A percentile compares a stretch with the other conserved stretches of the same genome.
Conservation (phyloP, 345 rosid species). For the Toxicodendron radicans region DNA sequence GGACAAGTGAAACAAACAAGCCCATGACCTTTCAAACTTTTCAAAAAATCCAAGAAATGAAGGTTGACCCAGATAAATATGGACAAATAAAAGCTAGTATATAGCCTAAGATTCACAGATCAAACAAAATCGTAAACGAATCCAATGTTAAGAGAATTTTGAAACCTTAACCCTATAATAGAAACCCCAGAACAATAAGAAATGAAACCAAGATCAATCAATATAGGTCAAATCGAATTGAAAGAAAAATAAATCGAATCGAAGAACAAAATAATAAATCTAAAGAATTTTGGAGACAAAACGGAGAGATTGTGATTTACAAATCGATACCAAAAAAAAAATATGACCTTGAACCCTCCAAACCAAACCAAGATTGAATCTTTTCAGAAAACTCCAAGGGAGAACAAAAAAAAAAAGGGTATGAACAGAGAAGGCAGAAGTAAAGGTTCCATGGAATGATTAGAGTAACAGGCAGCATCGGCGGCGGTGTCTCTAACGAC, state of each 20-base stretch:
- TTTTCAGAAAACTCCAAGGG: too few relatives aligned
- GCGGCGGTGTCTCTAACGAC: too few relatives aligned
- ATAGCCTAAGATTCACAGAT: constrained; percentile 16
- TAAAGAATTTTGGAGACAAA: constrained; percentile 3
- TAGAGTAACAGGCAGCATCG: too few relatives aligned
- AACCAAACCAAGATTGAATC: too few relatives aligned
- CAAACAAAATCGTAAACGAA: constrained; percentile 10
- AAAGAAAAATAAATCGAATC: background rate
- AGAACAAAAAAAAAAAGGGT: too few relatives aligned
- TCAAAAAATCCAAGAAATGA: background rate
- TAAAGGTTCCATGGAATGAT: too few relatives aligned
- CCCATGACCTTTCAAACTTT: background rate
- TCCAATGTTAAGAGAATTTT: background rate
- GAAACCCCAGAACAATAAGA: background rate
- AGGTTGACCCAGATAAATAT: constrained; percentile 18
- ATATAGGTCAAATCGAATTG: constrained; percentile 20
- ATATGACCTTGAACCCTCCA: too few relatives aligned
- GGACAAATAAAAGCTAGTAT: constrained; percentile 1
- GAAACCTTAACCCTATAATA: constrained; percentile 48
- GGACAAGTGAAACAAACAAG: too few relatives aligned
- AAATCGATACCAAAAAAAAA: too few relatives aligned
- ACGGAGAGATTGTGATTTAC: constrained; percentile 3
- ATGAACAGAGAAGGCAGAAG: too few relatives aligned
- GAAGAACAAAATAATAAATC: background rate
- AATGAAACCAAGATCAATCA: constrained; percentile 17